Evolutionary conservation across 202 grass and related monocot species (phyloP).

Genomic region (Hordeum pubiflorum): DNA sequence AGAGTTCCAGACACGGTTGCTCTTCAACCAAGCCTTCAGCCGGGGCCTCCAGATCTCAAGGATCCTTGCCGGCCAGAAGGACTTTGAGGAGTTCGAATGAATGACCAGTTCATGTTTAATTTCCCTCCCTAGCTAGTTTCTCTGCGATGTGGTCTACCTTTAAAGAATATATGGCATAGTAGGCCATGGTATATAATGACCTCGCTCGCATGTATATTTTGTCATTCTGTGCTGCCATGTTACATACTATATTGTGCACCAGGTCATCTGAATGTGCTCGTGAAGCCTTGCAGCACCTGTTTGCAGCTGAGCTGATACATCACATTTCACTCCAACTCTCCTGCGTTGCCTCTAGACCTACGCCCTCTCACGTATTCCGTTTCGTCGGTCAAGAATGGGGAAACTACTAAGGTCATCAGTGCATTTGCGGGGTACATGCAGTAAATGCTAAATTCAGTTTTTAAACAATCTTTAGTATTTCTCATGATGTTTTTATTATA

Average conservation of each 20-base stretch:
- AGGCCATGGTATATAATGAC: not conserved
- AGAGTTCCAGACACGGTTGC: constrained; percentile 84
- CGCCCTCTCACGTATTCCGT: too few species aligned
- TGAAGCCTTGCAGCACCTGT: not conserved
- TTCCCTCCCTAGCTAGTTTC: not conserved
- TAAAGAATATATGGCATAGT: not conserved
- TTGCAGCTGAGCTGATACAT: not conserved
- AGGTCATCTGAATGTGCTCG: not conserved
- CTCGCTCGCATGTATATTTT: not conserved
- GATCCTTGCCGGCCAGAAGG: constrained; percentile 74
- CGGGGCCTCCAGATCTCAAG: constrained; percentile 89
- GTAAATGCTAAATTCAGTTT: too few species aligned
- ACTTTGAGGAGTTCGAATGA: constrained; percentile 25
- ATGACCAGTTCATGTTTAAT: not conserved
- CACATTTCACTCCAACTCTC: not conserved
- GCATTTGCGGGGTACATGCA: too few species aligned
- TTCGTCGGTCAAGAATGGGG: too few species aligned
- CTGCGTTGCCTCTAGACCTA: not conserved
- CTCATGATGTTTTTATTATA: too few species aligned
- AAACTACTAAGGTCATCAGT: too few species aligned
- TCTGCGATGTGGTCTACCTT: not conserved
- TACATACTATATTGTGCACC: not conserved
- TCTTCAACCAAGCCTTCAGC: constrained; percentile 98
- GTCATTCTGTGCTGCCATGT: not conserved
- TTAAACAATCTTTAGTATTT: too few species aligned